phyloP scores from a whole-genome alignment of 331 rosid species.

The Saraca asoca region DNA sequence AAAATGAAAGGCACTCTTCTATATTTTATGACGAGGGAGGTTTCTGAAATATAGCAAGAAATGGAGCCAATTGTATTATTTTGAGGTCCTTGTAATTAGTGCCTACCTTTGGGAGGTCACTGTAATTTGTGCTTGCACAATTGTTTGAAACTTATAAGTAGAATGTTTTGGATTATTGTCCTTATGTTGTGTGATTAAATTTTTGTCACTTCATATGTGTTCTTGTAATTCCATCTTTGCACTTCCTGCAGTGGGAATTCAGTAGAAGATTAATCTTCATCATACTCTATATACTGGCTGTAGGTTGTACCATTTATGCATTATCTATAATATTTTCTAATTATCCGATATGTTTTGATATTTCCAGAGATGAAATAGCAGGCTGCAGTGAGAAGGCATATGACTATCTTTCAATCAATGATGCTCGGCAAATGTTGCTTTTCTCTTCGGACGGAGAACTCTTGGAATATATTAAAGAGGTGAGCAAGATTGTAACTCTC shows the following conservation, averaged over 20 bases:
- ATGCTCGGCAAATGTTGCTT: conserved; percentile 81
- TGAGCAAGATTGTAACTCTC: conserved; percentile 32
- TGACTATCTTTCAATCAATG: conserved; percentile 73
- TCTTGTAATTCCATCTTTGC: background rate
- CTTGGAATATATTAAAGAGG: conserved; percentile 69
- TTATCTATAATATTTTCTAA: conserved; percentile 26
- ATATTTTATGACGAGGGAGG: no score
- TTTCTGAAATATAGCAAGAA: no score
- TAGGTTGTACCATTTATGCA: background rate
- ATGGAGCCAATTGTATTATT: no score
- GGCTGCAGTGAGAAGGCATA: conserved; percentile 99
- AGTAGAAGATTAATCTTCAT: background rate
- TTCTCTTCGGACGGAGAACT: conserved; percentile 77
- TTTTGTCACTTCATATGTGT: background rate
- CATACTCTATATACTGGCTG: background rate
- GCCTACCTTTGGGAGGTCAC: no score
- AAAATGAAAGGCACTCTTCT: no score
- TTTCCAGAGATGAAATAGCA: conserved; percentile 87
- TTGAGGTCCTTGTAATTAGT: no score
- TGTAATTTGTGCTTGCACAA: background rate
- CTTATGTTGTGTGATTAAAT: background rate
- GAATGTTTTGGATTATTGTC: background rate
- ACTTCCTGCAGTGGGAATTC: background rate
- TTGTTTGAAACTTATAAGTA: background rate
- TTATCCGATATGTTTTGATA: conserved; percentile 24